These are phyloP conservation scores for Microcera coccophila DNA, from an alignment of 2,329 filamentous ascomycete genomes.

Conservation along the genomic window DNA sequence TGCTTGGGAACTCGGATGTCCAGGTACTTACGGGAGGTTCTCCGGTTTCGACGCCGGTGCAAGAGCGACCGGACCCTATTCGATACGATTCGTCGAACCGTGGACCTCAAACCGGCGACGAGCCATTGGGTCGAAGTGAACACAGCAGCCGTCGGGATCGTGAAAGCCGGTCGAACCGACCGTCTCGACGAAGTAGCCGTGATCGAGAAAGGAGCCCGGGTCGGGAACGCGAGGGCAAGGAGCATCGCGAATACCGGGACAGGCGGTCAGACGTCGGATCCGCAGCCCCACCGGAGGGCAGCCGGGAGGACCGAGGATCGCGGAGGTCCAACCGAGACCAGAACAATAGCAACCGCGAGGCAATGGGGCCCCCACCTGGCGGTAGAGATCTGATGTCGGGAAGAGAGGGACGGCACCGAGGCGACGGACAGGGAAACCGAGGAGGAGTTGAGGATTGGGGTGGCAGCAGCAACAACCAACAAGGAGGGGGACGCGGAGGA, in stretches of 20 bases:
- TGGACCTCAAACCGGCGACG: constrained; percentile 30
- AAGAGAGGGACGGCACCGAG: constrained; percentile 33
- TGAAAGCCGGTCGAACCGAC: constrained; percentile 36
- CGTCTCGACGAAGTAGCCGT: constrained; percentile 48
- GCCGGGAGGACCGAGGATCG: constrained; percentile 34
- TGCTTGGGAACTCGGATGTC: constrained; percentile 51
- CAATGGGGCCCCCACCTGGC: constrained; percentile 29
- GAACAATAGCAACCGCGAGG: constrained; percentile 23
- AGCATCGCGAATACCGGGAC: constrained; percentile 44
- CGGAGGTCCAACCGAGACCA: constrained; percentile 29
- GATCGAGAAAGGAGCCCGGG: constrained; percentile 48
- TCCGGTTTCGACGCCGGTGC: constrained; percentile 44
- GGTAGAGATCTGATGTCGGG: constrained; percentile 31
- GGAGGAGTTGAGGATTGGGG: constrained; percentile 33
- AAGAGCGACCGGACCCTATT: constrained; percentile 46
- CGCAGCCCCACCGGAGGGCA: too few species aligned
- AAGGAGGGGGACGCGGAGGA: constrained; percentile 36
- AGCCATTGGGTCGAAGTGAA: constrained; percentile 29
- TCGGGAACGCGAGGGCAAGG: constrained; percentile 46
- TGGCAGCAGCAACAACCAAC: constrained; percentile 29
- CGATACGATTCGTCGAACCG: constrained; percentile 37
- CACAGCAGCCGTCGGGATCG: constrained; percentile 44
- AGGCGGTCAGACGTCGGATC: constrained; percentile 36
- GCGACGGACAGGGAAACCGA: constrained; percentile 23
- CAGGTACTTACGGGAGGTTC: constrained; percentile 55